A percentile compares a stretch with the other conserved stretches of the same genome.
Evolutionary conservation across 2,329 filamentous ascomycete genomes (phyloP).

Genomic region (Apiospora malaysiana): DNA sequence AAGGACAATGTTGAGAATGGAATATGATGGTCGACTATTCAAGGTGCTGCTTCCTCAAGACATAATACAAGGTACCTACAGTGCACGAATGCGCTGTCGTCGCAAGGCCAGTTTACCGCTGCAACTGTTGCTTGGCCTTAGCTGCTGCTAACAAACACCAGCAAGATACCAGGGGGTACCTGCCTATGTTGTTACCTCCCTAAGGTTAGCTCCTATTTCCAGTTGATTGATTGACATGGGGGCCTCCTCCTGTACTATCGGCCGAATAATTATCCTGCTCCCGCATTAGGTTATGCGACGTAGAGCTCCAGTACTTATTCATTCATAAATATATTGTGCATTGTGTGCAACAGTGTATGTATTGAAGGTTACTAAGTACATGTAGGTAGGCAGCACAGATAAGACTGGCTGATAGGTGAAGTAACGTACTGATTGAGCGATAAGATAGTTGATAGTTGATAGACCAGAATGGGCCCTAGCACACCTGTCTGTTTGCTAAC

Average conservation of each 20-base stretch:
- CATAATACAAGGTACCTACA: conserved; percentile 17
- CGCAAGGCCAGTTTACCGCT: conserved; percentile 19
- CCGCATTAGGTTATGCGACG: too few relatives aligned
- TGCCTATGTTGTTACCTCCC: not conserved
- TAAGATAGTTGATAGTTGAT: not conserved
- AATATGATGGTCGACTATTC: conserved; percentile 9
- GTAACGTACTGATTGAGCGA: not conserved
- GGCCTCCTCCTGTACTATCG: conserved; percentile 2
- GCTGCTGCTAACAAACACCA: not conserved
- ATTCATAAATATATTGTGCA: not conserved
- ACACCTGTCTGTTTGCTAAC: conserved; percentile 1
- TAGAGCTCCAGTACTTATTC: not conserved
- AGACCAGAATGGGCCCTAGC: conserved; percentile 6
- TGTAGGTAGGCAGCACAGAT: not conserved
- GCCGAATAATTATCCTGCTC: conserved; percentile 7
- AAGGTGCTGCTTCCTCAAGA: conserved; percentile 7
- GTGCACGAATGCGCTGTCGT: conserved; percentile 11
- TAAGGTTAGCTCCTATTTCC: not conserved
- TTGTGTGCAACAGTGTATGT: not conserved
- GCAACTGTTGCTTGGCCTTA: conserved; percentile 14
- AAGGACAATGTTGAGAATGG: conserved; percentile 1
- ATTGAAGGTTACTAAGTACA: not conserved
- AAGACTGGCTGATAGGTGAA: not conserved
- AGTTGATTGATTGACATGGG: not conserved
- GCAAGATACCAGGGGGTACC: not conserved